These are phyloP conservation scores for Eruca vesicaria DNA, from an alignment of 441 rosid genomes.

Conservation along the genomic window DNA sequence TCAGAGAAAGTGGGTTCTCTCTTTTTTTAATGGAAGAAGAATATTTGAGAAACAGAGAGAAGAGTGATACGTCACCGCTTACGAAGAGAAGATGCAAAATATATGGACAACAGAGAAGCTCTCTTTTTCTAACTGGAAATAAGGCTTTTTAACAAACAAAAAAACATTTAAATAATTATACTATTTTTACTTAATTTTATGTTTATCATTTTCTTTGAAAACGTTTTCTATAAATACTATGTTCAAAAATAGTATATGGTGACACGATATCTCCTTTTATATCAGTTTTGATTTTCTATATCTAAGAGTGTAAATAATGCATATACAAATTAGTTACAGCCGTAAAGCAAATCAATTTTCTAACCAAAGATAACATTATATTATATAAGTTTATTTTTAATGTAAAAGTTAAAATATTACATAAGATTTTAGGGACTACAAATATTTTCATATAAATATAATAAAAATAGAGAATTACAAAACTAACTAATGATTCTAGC, in stretches of 20 bases:
- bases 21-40: neutral
- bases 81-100: constrained; percentile 28
- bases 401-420: no score
- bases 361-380: neutral
- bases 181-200: neutral
- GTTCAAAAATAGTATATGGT: neutral
- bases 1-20: neutral
- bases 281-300: neutral
- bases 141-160: neutral
- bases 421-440: no score
- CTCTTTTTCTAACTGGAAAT: neutral
- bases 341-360: neutral
- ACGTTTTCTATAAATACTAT: neutral
- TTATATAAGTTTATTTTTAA: no score
- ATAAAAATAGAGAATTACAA: no score
- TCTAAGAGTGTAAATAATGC: neutral
- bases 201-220: neutral
- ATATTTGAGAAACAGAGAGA: constrained; percentile 5
- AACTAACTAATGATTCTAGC: no score
- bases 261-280: neutral
- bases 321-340: neutral
- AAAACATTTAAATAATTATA: neutral
- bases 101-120: constrained; percentile 23
- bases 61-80: constrained; percentile 35
- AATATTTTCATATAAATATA: no score